phyloP scores from a whole-genome alignment of 2,329 filamentous ascomycete species.

The Cephalotrichum gorgonifer region DNA sequence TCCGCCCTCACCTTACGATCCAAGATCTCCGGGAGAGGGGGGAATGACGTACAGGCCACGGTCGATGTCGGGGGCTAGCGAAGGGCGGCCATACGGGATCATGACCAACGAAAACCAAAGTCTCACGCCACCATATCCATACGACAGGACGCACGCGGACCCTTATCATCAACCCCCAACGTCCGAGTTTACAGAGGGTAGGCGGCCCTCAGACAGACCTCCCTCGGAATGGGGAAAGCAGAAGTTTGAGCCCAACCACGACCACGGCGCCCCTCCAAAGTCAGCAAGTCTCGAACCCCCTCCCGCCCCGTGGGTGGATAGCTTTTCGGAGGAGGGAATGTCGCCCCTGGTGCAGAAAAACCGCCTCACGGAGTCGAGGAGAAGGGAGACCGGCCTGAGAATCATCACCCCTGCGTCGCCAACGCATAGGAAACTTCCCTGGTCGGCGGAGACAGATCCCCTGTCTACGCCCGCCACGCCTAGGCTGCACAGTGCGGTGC shows the following conservation, averaged over 20 bases:
- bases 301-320: not conserved
- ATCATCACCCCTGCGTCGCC: not conserved
- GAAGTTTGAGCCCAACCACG: slow-evolving; percentile 2
- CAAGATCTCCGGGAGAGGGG: not conserved
- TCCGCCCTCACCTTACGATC: not conserved
- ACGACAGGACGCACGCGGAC: not conserved
- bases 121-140: not conserved
- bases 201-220: not conserved
- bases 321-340: not conserved
- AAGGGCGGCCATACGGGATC: not conserved
- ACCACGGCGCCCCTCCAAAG: not conserved
- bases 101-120: not conserved
- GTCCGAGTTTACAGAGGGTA: not conserved
- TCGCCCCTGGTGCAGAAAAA: not conserved
- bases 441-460: not conserved
- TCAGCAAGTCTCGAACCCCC: not conserved
- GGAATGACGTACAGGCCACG: not conserved
- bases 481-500: not conserved
- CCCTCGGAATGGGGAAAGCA: slow-evolving; percentile 1
- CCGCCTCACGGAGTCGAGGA: not conserved
- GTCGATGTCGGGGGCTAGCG: not conserved
- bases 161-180: not conserved
- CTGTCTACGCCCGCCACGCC: not conserved
- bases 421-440: not conserved
- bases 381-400: not conserved